Percentiles rank a stretch among this genome's conserved stretches.
Conservation (phyloP, 2,329 filamentous ascomycete genomes). For the Aspergillus latus region DNA sequence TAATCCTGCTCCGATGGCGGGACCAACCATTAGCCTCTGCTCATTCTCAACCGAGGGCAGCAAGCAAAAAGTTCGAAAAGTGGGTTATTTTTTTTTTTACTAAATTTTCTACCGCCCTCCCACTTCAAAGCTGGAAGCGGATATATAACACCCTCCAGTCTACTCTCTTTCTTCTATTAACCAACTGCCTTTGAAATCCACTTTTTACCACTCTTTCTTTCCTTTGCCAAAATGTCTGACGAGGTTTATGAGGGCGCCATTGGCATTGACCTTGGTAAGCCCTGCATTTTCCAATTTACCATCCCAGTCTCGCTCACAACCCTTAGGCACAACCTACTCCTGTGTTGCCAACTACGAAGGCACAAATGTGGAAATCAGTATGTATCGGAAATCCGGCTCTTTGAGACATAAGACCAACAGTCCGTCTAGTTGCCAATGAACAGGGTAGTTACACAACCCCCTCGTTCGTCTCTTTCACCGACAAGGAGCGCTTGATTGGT, state of each 20-base stretch:
- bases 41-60: constrained; percentile 14
- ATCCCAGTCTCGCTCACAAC: constrained; percentile 24
- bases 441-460: constrained; percentile 99
- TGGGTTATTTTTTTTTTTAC: constrained; percentile 22
- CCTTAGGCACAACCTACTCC: constrained; percentile 94
- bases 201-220: constrained; percentile 11
- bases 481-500: constrained; percentile 98
- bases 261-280: constrained; percentile 98
- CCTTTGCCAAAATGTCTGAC: constrained; percentile 70
- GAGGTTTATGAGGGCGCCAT: constrained; percentile 99
- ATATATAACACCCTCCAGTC: constrained; percentile 22
- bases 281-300: constrained; percentile 12
- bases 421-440: constrained; percentile 80
- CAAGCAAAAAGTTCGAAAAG: constrained; percentile 18
- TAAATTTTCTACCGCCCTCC: constrained; percentile 25
- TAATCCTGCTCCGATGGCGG: constrained; percentile 11
- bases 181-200: constrained; percentile 13
- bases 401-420: constrained; percentile 2
- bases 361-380: constrained; percentile 98
- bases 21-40: constrained; percentile 10
- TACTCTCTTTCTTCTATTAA: constrained; percentile 12
- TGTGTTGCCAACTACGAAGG: constrained; percentile 99
- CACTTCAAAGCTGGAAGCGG: constrained; percentile 23
- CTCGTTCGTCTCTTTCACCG: constrained; percentile 98
- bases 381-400: constrained; percentile 35